phyloP scores from a whole-genome alignment of 306 rosid species.

The Geum urbanum region DNA sequence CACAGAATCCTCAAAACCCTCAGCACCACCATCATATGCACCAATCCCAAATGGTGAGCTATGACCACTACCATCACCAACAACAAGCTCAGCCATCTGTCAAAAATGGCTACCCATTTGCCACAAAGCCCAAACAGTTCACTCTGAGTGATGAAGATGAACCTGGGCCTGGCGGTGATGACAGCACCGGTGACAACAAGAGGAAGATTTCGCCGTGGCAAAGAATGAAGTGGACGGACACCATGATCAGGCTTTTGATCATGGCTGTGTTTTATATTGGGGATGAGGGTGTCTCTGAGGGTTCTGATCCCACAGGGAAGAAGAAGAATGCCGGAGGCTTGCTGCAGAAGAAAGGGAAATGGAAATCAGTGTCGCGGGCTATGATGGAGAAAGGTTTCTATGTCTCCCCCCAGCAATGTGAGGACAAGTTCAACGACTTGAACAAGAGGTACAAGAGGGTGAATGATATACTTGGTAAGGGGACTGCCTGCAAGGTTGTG shows the following conservation, averaged over 20 bases:
- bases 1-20: conserved; percentile 37
- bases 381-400: conserved; percentile 89
- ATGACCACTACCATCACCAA: conserved; percentile 33
- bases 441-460: conserved; percentile 95
- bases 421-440: conserved; percentile 87
- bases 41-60: conserved; percentile 44
- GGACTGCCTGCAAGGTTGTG: conserved; percentile 81
- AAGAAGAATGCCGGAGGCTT: conserved; percentile 53
- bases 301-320: conserved; percentile 40
- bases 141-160: conserved; percentile 73
- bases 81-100: conserved; percentile 36
- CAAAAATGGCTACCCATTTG: conserved; percentile 38
- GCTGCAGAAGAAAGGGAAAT: conserved; percentile 92
- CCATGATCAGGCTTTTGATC: conserved; percentile 75
- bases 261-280: conserved; percentile 92
- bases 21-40: conserved; percentile 43
- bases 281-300: conserved; percentile 68
- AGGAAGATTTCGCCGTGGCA: conserved; percentile 84
- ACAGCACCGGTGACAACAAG: conserved; percentile 49
- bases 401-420: conserved; percentile 96
- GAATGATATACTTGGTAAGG: conserved; percentile 90
- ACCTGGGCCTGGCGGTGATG: conserved; percentile 43
- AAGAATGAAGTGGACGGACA: conserved; percentile 95
- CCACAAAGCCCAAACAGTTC: conserved; percentile 41
- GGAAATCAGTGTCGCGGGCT: conserved; percentile 92